A percentile compares a stretch with the other conserved stretches of the same genome.
phyloP scores from a whole-genome alignment of 1,284 basidiomycete species.

The Papiliotrema fonsecae region DNA sequence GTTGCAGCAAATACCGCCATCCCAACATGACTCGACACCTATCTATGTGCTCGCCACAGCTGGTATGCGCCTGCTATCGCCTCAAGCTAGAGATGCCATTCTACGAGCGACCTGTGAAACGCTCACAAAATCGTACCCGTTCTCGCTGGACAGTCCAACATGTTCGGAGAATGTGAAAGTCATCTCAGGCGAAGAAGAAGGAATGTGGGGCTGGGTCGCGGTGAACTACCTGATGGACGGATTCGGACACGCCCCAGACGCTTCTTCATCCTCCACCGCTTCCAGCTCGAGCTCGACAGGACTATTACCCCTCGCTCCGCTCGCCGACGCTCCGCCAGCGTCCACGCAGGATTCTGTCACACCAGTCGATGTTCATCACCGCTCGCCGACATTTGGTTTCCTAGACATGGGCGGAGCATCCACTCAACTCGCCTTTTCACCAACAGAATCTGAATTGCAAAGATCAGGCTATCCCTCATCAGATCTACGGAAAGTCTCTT shows the following conservation, averaged over 20 bases:
- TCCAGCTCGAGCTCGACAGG: slow-evolving; percentile 8
- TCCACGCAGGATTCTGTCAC: slow-evolving; percentile 29
- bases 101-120: slow-evolving; percentile 72
- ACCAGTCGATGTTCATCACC: slow-evolving; percentile 45
- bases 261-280: slow-evolving; percentile 2
- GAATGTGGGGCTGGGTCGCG: slow-evolving; percentile 96
- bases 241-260: slow-evolving; percentile 58
- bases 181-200: slow-evolving; percentile 97
- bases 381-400: slow-evolving; percentile 84
- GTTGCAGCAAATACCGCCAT: slow-evolving; percentile 74
- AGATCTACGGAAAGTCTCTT: slow-evolving; percentile 71
- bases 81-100: slow-evolving; percentile 65
- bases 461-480: slow-evolving; percentile 50
- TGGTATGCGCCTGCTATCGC: slow-evolving; percentile 85
- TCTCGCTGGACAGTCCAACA: slow-evolving; percentile 51
- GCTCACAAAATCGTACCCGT: slow-evolving; percentile 62
- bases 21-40: slow-evolving; percentile 74
- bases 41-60: slow-evolving; percentile 94
- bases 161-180: slow-evolving; percentile 88
- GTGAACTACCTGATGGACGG: slow-evolving; percentile 99
- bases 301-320: slow-evolving; percentile 35
- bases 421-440: slow-evolving; percentile 92
- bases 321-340: slow-evolving; percentile 34
- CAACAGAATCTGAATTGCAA: slow-evolving; percentile 55
- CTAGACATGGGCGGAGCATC: slow-evolving; percentile 99